Base-by-base conservation (phyloP, 495 filamentous ascomycete genomes). In the Xylaria telfairii region DNA sequence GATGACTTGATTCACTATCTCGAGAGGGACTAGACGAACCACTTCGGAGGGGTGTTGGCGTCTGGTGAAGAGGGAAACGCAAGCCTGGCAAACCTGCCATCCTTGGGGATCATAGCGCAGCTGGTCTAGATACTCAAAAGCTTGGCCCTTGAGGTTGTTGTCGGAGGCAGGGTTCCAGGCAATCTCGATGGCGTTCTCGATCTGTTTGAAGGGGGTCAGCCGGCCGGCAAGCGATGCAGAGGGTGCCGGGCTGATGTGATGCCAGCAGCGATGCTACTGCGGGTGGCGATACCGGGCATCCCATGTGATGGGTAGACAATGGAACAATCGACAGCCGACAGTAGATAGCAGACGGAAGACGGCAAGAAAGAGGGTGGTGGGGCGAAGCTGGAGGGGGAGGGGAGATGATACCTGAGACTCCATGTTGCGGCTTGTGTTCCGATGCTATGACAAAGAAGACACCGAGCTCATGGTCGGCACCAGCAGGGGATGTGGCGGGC, bases 101-200 rank as follows among this genome's bases (percentile, higher is more conserved):
- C 89, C 93, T 71, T 90, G 86, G 63, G 92, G 87, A 75, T 97
- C 89, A 74, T 89, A 80, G 49, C 93, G 90, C 71, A 98, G 84
- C 76, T 92, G 92, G 80, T 92, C 91, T 46, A 97, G 85, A 80
- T 92, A 97, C 24, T 96, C 91, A 80, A 93, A 93, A 66, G 95
- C 95, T 86, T 97, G 94, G 41, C 82, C 80, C 79, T 95, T 94
- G 73, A 97, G 88, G 71, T 86, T 82, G 76, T 88, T 89, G 82
- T 93, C 87, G 67, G 93, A 89, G 71, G 84, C 79, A 72, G 92
- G 90, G 81, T 95, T 90, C 85, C 87, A 93, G 82, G 92, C 92
- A 84, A 97, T 93, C 79, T 96, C 88, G 83, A 98, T 95, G 80
- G 94, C 94, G 81, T 92, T 93, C 81, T 94, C 91, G 81, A 97